These are phyloP conservation scores for Rhynchospora breviuscula DNA, from an alignment of 176 grass and related monocot genomes.

Conservation along the genomic window DNA sequence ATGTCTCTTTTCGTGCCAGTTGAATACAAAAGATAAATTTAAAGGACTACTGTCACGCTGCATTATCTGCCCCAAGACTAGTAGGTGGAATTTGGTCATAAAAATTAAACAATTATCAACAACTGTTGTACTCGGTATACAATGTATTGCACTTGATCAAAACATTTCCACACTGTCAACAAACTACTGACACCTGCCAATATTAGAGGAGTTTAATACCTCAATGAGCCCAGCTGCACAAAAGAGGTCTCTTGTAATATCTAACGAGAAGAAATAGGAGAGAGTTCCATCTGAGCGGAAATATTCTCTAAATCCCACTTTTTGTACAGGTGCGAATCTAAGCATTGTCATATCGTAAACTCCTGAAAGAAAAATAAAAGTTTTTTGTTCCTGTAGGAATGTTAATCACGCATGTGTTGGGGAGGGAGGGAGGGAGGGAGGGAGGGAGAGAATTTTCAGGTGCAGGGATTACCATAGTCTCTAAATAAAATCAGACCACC, in stretches of 20 bases:
- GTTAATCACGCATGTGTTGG: not conserved
- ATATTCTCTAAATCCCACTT: conserved; percentile 76
- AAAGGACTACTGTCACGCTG: not conserved
- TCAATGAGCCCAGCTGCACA: conserved; percentile 56
- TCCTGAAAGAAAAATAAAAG: conserved; percentile 34
- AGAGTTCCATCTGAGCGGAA: conserved; percentile 83
- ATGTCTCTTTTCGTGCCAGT: not conserved
- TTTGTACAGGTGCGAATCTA: conserved; percentile 70
- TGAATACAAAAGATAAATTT: not conserved
- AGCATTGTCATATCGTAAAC: conserved; percentile 99
- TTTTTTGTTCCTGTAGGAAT: too few species aligned
- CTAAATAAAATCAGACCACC: conserved; percentile 81
- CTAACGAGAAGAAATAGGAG: conserved; percentile 84
- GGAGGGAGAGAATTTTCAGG: not conserved
- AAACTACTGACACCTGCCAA: not conserved
- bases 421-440: conserved; percentile 1
- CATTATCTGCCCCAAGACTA: not conserved
- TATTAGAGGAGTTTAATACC: conserved; percentile 34
- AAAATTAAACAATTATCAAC: not conserved
- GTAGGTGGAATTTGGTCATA: not conserved
- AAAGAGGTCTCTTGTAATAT: conserved; percentile 66
- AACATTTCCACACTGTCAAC: not conserved
- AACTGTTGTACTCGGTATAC: not conserved
- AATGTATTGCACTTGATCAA: not conserved
- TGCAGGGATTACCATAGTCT: conserved; percentile 60